Evolutionary conservation across 768 basidiomycete species (phyloP), one percentile per base, ranked within the genome.

Genomic region (Leucocoprinus sp.): DNA sequence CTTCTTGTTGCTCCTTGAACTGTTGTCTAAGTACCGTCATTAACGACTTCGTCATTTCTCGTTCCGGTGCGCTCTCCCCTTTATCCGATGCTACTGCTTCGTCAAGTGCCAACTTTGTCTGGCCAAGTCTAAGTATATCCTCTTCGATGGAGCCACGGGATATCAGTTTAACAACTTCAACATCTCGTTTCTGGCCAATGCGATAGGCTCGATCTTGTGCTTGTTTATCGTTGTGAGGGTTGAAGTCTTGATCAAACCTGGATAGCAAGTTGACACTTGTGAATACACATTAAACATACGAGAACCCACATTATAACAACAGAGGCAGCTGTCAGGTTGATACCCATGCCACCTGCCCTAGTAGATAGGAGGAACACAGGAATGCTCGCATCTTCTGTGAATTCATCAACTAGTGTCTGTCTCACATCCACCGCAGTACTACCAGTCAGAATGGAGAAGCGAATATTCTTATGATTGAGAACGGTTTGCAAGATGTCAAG

Each of bases 221-320:
- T 66, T 99, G 96, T 50, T 86, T 80, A 64, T 98, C 96, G 60
- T 99, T 99, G 65, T 92, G 89, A 3, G 89, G 89, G 60, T 98
- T 98, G 66, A 97, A 99, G 61, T 98, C 95, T 59, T 95, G 93
- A 60, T 99, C 95, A 59, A 93, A 96, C 79, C 84, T 87, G 48
- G 22, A 31, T 18, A 18, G 14, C 12, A 15, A 22, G 15, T 42
- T 24, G 37, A 24, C 31, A 31, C 3, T n/a, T n/a, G n/a, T n/a
- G 12, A 19, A 17, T 26, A 41, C 17, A 29, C 41, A 31, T n/a
- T 6, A 19, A 28, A 34, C n/a, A 37, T 19, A 44, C 29, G 2
- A 45, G 38, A 41, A 57, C 79, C 36, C 50, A 86, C 85, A 93
- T 86, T 56, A 98, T 86, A 33, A 99, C 95, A 29, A 93, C 92